phyloP scores from a whole-genome alignment of 2,329 filamentous ascomycete genomes.

The Hirsutella thompsonii region DNA sequence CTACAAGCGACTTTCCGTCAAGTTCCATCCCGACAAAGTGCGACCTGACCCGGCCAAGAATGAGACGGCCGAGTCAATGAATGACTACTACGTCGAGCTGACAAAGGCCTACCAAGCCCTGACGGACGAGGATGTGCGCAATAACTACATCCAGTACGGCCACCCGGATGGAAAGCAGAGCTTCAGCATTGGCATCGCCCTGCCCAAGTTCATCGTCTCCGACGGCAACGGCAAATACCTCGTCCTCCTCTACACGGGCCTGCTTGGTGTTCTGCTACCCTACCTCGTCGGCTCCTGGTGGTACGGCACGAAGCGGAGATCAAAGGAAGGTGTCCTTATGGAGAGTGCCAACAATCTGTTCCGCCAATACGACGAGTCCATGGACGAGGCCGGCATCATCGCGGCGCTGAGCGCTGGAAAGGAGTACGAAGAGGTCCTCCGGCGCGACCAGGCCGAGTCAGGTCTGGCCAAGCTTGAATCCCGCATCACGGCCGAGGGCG shows the following conservation, averaged over 20 bases:
- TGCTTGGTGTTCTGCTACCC: conserved; percentile 81
- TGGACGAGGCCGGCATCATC: conserved; percentile 69
- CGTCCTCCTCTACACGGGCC: conserved; percentile 72
- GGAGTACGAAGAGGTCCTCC: conserved; percentile 68
- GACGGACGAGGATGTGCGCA: conserved; percentile 92
- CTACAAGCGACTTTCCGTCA: conserved; percentile 77
- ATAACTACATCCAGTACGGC: conserved; percentile 92
- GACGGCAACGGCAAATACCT: conserved; percentile 96
- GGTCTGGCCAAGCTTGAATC: conserved; percentile 77
- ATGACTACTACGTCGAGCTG: conserved; percentile 82
- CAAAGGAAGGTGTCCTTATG: conserved; percentile 85
- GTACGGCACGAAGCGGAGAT: conserved; percentile 90
- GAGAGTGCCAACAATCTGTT: conserved; percentile 93
- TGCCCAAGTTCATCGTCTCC: conserved; percentile 84
- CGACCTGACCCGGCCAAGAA: conserved; percentile 76
- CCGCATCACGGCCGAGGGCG: conserved; percentile 53
- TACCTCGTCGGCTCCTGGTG: conserved; percentile 96
- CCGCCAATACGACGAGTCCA: conserved; percentile 77
- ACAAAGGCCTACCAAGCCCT: conserved; percentile 97
- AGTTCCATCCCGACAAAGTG: conserved; percentile 87
- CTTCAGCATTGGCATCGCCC: conserved; percentile 92
- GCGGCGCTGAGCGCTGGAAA: conserved; percentile 72
- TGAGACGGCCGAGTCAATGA: conserved; percentile 73
- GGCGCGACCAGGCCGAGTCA: conserved; percentile 65
- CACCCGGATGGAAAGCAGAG: conserved; percentile 98